Percentiles rank a stretch among this genome's conserved stretches.
Conservation (phyloP, 2,329 filamentous ascomycete species). For the Basipetospora sp. region DNA sequence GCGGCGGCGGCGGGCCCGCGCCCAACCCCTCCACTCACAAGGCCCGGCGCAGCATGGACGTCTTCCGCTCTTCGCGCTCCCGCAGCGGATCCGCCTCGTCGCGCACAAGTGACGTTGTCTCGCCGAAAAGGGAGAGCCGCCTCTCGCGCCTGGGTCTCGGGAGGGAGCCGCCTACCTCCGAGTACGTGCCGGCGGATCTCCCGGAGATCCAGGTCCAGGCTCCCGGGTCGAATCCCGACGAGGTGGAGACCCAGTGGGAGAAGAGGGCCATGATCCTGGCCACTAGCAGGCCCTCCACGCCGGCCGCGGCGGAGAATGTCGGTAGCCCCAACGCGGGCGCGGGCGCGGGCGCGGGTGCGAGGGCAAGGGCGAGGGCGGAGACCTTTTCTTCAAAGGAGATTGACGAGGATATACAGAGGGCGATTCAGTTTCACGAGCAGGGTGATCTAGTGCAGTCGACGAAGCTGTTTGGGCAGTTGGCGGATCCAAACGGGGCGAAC, state of each 20-base stretch:
- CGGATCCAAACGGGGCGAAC: slow-evolving; percentile 70
- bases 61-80: slow-evolving; percentile 31
- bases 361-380: slow-evolving; percentile 13
- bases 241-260: slow-evolving; percentile 70
- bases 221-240: slow-evolving; percentile 28
- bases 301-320: slow-evolving; percentile 7
- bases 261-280: slow-evolving; percentile 77
- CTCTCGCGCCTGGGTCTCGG: slow-evolving; percentile 58
- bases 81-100: slow-evolving; percentile 31
- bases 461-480: slow-evolving; percentile 68
- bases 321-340: slow-evolving; percentile 13
- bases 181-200: slow-evolving; percentile 64
- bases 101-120: slow-evolving; percentile 14
- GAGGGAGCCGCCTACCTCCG: slow-evolving; percentile 44
- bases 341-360: slow-evolving; percentile 16
- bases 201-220: slow-evolving; percentile 47
- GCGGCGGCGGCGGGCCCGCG: slow-evolving; percentile 8
- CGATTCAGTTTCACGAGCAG: slow-evolving; percentile 81
- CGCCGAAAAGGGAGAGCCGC: slow-evolving; percentile 20
- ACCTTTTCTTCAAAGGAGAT: slow-evolving; percentile 34
- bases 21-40: slow-evolving; percentile 15
- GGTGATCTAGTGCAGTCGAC: slow-evolving; percentile 70
- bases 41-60: slow-evolving; percentile 28
- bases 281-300: slow-evolving; percentile 24
- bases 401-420: slow-evolving; percentile 72